Conservation (phyloP, 495 filamentous ascomycete species). For the Lepidopterella palustris region DNA sequence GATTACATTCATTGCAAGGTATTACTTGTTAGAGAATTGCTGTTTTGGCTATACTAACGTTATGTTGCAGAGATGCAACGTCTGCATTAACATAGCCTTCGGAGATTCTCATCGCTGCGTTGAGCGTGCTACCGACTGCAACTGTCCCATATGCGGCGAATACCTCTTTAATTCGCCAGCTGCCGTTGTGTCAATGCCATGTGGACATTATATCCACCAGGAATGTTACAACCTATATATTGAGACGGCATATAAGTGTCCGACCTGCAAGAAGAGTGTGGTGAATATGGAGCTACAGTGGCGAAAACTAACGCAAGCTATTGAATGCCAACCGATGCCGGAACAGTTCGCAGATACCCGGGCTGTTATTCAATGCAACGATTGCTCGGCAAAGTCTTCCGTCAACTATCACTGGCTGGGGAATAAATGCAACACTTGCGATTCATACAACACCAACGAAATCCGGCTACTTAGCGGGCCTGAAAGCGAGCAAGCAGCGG, state of each 20-base stretch:
- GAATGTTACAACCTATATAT: conserved; percentile 80
- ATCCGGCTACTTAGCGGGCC: conserved; percentile 31
- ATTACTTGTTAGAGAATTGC: conserved; percentile 21
- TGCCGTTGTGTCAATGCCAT: conserved; percentile 87
- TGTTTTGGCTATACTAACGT: conserved; percentile 7
- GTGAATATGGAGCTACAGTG: conserved; percentile 97
- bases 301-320: conserved; percentile 76
- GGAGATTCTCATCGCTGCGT: conserved; percentile 85
- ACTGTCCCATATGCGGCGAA: conserved; percentile 97
- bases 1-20: conserved; percentile 99
- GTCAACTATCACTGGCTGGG: conserved; percentile 93
- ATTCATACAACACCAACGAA: conserved; percentile 42
- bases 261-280: conserved; percentile 86
- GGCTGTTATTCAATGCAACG: conserved; percentile 84
- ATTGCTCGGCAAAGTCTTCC: conserved; percentile 79
- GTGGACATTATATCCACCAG: conserved; percentile 91
- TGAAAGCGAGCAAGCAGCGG: conserved; percentile 30
- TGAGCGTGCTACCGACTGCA: conserved; percentile 86
- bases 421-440: conserved; percentile 72
- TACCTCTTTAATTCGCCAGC: conserved; percentile 94
- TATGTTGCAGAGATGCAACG: conserved; percentile 41
- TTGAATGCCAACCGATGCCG: conserved; percentile 88
- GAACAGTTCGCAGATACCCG: conserved; percentile 62
- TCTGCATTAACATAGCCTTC: conserved; percentile 81
- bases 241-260: conserved; percentile 84